A percentile compares a stretch with the other conserved stretches of the same genome.
Conservation (phyloP, 1,139 yeast genomes). For the Suzukiozyma palmioleophila region DNA sequence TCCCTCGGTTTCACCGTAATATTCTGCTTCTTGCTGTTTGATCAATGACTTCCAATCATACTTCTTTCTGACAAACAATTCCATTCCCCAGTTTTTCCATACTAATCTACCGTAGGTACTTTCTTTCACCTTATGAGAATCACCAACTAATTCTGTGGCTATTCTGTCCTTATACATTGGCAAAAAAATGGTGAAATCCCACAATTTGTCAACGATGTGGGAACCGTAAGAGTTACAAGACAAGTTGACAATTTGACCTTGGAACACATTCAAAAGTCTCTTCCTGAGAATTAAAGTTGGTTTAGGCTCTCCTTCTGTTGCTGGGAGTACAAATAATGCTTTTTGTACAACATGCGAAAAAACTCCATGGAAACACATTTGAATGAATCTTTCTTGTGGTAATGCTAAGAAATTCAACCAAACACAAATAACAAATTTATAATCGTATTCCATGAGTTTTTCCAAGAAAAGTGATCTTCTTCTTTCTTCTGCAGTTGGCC, state of each 20-base stretch:
- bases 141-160: slow-evolving; percentile 62
- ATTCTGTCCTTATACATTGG: slow-evolving; percentile 85
- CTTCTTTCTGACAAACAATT: slow-evolving; percentile 65
- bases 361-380: slow-evolving; percentile 83
- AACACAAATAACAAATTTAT: slow-evolving; percentile 50
- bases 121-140: slow-evolving; percentile 69
- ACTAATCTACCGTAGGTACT: slow-evolving; percentile 85
- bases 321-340: slow-evolving; percentile 38
- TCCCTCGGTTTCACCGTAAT: slow-evolving; percentile 22
- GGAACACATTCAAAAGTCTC: slow-evolving; percentile 65
- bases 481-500: slow-evolving; percentile 91
- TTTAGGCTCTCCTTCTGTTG: slow-evolving; percentile 38
- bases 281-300: slow-evolving; percentile 54
- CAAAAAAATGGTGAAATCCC: slow-evolving; percentile 73
- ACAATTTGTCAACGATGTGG: slow-evolving; percentile 79
- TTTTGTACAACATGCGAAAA: slow-evolving; percentile 81
- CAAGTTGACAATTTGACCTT: slow-evolving; percentile 49
- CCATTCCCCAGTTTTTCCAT: slow-evolving; percentile 95
- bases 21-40: slow-evolving; percentile 64
- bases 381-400: slow-evolving; percentile 54
- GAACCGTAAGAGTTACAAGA: slow-evolving; percentile 90
- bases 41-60: slow-evolving; percentile 78
- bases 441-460: slow-evolving; percentile 64
- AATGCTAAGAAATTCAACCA: slow-evolving; percentile 59
- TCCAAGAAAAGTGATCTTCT: slow-evolving; percentile 74